Evolutionary conservation across 2,329 filamentous ascomycete species (phyloP).

Genomic region (Epicoccum sorghinum): DNA sequence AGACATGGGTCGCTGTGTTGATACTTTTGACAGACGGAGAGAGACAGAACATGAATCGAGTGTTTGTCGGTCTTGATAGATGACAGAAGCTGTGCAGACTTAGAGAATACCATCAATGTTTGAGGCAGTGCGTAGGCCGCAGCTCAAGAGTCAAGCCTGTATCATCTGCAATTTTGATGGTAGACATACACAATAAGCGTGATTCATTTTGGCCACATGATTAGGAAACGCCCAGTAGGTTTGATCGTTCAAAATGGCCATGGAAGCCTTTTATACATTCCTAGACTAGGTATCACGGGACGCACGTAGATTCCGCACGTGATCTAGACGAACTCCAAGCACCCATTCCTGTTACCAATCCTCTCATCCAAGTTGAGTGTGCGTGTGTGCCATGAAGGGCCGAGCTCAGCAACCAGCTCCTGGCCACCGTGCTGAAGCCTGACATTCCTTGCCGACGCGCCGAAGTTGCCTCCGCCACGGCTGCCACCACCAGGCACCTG

Average conservation of each 20-base stretch:
- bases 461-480: constrained; percentile 31
- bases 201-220: no score
- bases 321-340: constrained; percentile 28
- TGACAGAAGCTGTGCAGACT: no score
- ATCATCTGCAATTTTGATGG: no score
- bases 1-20: no score
- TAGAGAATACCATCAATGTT: no score
- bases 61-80: no score
- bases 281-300: neutral
- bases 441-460: constrained; percentile 29
- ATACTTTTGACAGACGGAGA: no score
- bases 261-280: neutral
- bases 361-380: constrained; percentile 33
- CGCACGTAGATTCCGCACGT: neutral
- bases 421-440: constrained; percentile 30
- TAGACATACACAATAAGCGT: no score
- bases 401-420: constrained; percentile 30
- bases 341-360: constrained; percentile 32
- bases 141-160: no score
- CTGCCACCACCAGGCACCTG: constrained; percentile 29
- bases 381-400: constrained; percentile 27
- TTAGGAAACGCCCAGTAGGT: neutral
- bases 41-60: no score
- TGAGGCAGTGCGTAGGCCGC: no score
- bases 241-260: neutral